phyloP scores from a whole-genome alignment of 2,329 filamentous ascomycete genomes.

The Elsinoe arachidis region DNA sequence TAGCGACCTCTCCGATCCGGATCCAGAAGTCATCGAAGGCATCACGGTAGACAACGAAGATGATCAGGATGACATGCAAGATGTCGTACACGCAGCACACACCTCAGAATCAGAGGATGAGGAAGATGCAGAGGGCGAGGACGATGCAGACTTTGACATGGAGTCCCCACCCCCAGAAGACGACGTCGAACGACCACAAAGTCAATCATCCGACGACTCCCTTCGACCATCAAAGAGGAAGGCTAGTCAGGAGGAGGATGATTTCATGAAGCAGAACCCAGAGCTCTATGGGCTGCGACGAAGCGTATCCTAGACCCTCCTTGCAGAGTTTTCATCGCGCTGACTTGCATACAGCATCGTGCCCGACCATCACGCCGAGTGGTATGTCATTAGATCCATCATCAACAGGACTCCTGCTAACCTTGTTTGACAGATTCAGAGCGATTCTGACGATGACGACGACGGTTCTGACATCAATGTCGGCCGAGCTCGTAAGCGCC shows the following conservation, averaged over 20 bases:
- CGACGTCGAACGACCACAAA: slow-evolving; percentile 46
- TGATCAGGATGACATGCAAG: slow-evolving; percentile 30
- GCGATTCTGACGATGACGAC: slow-evolving; percentile 52
- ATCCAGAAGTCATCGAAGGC: slow-evolving; percentile 28
- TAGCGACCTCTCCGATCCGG: slow-evolving; percentile 67
- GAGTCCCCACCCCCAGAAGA: slow-evolving; percentile 42
- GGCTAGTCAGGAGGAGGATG: slow-evolving; percentile 56
- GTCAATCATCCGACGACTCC: slow-evolving; percentile 64
- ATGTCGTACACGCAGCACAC: slow-evolving; percentile 37
- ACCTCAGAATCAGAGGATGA: slow-evolving; percentile 41
- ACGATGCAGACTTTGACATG: slow-evolving; percentile 65
- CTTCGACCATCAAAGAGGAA: slow-evolving; percentile 63
- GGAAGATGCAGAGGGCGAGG: slow-evolving; percentile 43
- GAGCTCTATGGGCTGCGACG: slow-evolving; percentile 89
- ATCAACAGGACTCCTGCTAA: slow-evolving; percentile 13
- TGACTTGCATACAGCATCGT: slow-evolving; percentile 42
- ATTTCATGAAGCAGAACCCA: slow-evolving; percentile 82
- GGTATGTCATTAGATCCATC: slow-evolving; percentile 34
- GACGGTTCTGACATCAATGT: slow-evolving; percentile 68
- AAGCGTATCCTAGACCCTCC: slow-evolving; percentile 56
- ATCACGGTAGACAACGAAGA: slow-evolving; percentile 28
- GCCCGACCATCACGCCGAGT: slow-evolving; percentile 54
- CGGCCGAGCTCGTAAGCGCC: slow-evolving; percentile 52
- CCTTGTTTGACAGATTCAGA: slow-evolving; percentile 43
- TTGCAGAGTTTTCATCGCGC: slow-evolving; percentile 17